Conservation (phyloP, 2,329 filamentous ascomycete genomes). For the Fusarium domesticum region DNA sequence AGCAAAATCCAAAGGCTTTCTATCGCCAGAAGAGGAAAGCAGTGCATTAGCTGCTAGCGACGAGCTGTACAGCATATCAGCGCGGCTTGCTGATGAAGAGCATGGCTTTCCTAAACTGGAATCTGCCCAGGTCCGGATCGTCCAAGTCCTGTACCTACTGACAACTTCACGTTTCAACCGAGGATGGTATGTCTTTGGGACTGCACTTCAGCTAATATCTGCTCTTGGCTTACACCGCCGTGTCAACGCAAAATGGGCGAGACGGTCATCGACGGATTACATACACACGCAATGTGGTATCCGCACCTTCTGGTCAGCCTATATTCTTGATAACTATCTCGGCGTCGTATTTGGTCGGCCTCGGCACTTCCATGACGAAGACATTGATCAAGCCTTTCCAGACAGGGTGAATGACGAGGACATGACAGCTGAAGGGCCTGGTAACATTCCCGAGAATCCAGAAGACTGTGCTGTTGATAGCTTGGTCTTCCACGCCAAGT, state of each 20-base stretch:
- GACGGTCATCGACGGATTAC: conserved; percentile 34
- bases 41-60: conserved; percentile 34
- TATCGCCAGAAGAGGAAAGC: conserved; percentile 26
- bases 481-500: conserved; percentile 45
- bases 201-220: conserved; percentile 50
- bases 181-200: conserved; percentile 60
- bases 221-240: conserved; percentile 39
- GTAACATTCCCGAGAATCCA: conserved; percentile 26
- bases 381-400: conserved; percentile 61
- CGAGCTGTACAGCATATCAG: conserved; percentile 42
- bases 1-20: conserved; percentile 35
- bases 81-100: conserved; percentile 44
- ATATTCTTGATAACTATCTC: conserved; percentile 61
- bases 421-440: conserved; percentile 44
- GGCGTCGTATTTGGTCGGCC: conserved; percentile 62
- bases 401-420: conserved; percentile 55
- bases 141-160: conserved; percentile 57
- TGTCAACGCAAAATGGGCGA: conserved; percentile 18
- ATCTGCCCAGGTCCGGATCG: conserved; percentile 55
- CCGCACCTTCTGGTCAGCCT: conserved; percentile 60
- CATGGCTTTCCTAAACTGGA: conserved; percentile 53
- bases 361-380: conserved; percentile 58
- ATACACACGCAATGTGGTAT: conserved; percentile 51
- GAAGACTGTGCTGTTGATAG: conserved; percentile 50
- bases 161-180: conserved; percentile 59